A percentile compares a stretch with the other conserved stretches of the same genome.
phyloP scores from a whole-genome alignment of 495 filamentous ascomycete genomes.

The Apiosordaria backusii region DNA sequence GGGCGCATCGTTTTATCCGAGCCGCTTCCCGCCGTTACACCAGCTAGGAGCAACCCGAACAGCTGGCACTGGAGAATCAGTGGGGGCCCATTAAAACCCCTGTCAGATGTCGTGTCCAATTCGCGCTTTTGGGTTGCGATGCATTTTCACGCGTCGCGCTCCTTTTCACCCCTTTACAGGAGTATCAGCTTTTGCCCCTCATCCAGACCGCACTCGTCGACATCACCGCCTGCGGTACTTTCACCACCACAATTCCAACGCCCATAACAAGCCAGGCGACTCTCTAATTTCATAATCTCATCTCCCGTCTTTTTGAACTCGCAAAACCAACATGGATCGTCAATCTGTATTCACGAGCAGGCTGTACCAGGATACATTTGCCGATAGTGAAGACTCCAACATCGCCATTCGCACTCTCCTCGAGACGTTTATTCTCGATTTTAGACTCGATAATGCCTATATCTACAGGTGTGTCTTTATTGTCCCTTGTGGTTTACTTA shows the following conservation, averaged over 20 bases:
- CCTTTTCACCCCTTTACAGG: constrained; percentile 20
- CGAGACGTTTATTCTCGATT: constrained; percentile 89
- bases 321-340: constrained; percentile 65
- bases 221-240: constrained; percentile 6
- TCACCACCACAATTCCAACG: constrained; percentile 24
- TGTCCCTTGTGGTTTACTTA: too few relatives aligned
- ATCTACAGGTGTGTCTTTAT: constrained; percentile 67
- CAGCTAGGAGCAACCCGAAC: constrained; percentile 8
- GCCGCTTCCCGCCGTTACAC: background rate
- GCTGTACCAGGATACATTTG: constrained; percentile 39
- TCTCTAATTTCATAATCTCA: constrained; percentile 1
- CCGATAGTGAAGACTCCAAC: constrained; percentile 52
- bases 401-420: constrained; percentile 57
- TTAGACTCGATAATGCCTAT: constrained; percentile 92
- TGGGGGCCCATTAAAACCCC: constrained; percentile 30
- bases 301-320: background rate
- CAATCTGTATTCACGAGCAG: constrained; percentile 78
- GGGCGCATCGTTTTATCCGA: constrained; percentile 4
- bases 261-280: background rate
- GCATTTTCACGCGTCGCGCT: too few relatives aligned
- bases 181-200: constrained; percentile 1
- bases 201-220: background rate
- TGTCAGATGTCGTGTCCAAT: constrained; percentile 25
- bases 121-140: too few relatives aligned
- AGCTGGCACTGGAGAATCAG: background rate